These are phyloP conservation scores for Stereocaulon alpinum DNA, from an alignment of 495 filamentous ascomycete genomes.

Conservation along the genomic window DNA sequence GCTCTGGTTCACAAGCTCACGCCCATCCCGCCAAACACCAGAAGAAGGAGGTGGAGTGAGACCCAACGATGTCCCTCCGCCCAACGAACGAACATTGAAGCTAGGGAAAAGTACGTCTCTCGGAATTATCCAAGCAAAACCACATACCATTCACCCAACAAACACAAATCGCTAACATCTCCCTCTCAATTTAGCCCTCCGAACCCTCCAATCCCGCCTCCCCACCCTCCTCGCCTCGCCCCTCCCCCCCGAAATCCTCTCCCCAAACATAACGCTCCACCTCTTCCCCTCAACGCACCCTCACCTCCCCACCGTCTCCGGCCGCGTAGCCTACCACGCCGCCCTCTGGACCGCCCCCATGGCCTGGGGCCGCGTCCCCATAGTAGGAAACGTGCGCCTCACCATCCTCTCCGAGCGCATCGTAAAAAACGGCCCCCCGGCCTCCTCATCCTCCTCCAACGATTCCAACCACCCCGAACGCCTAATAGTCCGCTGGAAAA, in stretches of 20 bases:
- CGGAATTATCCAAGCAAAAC: too few relatives aligned
- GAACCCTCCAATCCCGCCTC: slow-evolving; percentile 74
- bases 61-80: slow-evolving; percentile 23
- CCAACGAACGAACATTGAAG: slow-evolving; percentile 74
- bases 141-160: too few relatives aligned
- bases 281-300: slow-evolving; percentile 96
- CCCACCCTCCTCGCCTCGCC: slow-evolving; percentile 75
- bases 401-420: slow-evolving; percentile 83
- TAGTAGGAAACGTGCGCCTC: slow-evolving; percentile 79
- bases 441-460: slow-evolving; percentile 7
- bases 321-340: slow-evolving; percentile 80
- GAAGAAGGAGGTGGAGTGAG: neutral
- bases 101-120: slow-evolving; percentile 69
- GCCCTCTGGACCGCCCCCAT: slow-evolving; percentile 92
- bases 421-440: slow-evolving; percentile 40
- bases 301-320: slow-evolving; percentile 83
- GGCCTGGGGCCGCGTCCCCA: slow-evolving; percentile 85
- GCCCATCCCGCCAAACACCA: slow-evolving; percentile 6
- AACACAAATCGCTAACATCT: neutral
- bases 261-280: slow-evolving; percentile 80
- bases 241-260: slow-evolving; percentile 76
- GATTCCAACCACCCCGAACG: slow-evolving; percentile 48
- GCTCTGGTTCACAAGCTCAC: slow-evolving; percentile 23
- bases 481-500: slow-evolving; percentile 79
- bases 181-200: slow-evolving; percentile 49